Evolutionary conservation across 169 alveolate genomes (phyloP).

Genomic region (Theileria orientalis): DNA sequence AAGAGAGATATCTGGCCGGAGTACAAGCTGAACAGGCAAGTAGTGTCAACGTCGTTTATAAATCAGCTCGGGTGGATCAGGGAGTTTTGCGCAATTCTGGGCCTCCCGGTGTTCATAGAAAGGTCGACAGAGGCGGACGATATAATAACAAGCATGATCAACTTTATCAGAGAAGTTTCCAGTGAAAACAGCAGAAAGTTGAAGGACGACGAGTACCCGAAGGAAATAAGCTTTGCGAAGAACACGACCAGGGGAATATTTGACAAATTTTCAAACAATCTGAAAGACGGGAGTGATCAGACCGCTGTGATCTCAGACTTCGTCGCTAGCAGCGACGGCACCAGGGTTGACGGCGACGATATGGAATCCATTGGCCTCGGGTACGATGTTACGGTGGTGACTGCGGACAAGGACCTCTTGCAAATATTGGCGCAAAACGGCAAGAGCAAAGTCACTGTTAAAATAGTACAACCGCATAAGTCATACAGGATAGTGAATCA

Average conservation of each 20-base stretch:
- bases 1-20: constrained; percentile 74
- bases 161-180: constrained; percentile 33
- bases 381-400: constrained; percentile 66
- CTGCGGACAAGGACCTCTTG: constrained; percentile 75
- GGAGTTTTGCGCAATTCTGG: constrained; percentile 72
- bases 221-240: background rate
- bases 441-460: constrained; percentile 56
- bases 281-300: background rate
- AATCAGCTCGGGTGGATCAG: constrained; percentile 71
- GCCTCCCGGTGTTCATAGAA: constrained; percentile 67
- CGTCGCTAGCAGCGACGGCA: background rate
- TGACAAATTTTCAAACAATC: constrained; percentile 25
- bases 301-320: background rate
- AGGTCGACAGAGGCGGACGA: constrained; percentile 74
- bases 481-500: constrained; percentile 71
- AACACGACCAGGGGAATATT: constrained; percentile 37
- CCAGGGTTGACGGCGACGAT: background rate
- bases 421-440: constrained; percentile 67
- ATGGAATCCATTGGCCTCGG: background rate
- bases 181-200: constrained; percentile 11
- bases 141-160: constrained; percentile 67
- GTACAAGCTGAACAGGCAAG: constrained; percentile 69
- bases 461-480: constrained; percentile 73
- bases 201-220: background rate
- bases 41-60: constrained; percentile 63